A percentile compares a stretch with the other conserved stretches of the same genome.
These are phyloP conservation scores for Colletotrichum cordylinicola DNA, from an alignment of 2,329 filamentous ascomycete species.

Conservation along the genomic window DNA sequence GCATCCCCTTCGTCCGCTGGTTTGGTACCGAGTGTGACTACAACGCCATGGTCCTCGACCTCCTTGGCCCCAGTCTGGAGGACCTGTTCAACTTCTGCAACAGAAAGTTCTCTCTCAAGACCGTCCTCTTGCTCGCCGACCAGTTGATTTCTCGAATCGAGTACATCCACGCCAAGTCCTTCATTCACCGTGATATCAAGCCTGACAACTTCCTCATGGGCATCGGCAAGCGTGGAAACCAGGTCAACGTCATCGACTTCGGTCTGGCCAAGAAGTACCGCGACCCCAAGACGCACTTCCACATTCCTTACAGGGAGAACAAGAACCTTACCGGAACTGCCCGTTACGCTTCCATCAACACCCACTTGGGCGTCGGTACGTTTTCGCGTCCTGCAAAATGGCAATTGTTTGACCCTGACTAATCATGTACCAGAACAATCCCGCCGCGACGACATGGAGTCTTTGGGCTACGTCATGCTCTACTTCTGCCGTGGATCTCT, in stretches of 20 bases:
- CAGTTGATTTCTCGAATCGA: slow-evolving; percentile 99
- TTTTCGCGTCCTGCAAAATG: slow-evolving; percentile 24
- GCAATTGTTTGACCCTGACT: slow-evolving; percentile 21
- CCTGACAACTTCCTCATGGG: slow-evolving; percentile 99
- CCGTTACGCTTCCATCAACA: slow-evolving; percentile 99
- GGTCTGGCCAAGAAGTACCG: slow-evolving; percentile 99
- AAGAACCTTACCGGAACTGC: slow-evolving; percentile 99
- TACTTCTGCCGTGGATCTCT: slow-evolving; percentile 99
- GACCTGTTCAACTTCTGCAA: slow-evolving; percentile 99
- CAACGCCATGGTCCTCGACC: slow-evolving; percentile 99
- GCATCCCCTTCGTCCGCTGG: slow-evolving; percentile 98
- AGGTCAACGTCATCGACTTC: slow-evolving; percentile 99
- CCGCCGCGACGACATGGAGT: slow-evolving; percentile 99
- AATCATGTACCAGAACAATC: slow-evolving; percentile 78
- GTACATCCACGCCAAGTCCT: slow-evolving; percentile 99
- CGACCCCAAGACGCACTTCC: slow-evolving; percentile 99
- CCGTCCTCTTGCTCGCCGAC: slow-evolving; percentile 92
- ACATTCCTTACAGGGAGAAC: slow-evolving; percentile 99
- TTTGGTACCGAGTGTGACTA: slow-evolving; percentile 99
- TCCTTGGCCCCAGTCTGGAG: slow-evolving; percentile 93
- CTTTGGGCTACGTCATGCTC: slow-evolving; percentile 98
- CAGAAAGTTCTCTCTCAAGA: slow-evolving; percentile 99
- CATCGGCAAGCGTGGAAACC: slow-evolving; percentile 98
- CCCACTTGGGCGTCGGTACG: slow-evolving; percentile 90
- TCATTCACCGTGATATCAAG: slow-evolving; percentile 99